Base-by-base conservation (phyloP, 2,329 filamentous ascomycete genomes). In the Arthroderma sp. region DNA sequence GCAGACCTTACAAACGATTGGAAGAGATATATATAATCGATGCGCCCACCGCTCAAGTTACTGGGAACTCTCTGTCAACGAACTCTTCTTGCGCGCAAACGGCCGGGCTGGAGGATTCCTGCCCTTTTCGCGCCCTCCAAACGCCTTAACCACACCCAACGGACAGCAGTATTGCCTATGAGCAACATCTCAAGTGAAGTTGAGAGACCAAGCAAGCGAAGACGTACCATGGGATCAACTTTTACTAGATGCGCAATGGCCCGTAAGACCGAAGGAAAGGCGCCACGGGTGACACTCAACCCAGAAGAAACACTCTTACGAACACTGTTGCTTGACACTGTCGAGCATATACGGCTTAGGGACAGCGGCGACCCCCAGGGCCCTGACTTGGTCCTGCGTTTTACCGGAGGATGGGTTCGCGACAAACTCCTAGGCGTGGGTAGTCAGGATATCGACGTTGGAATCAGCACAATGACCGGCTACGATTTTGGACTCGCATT, bases 301-400 rank as follows among this genome's bases (percentile, higher is more conserved):
- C 74, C 81, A 4, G 79, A 82, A 57, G 91, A 97, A 71, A 73
- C 78, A 41, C 85, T 84, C 62, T 78, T 96, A 39, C 84, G 85
- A 60, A 72, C 75, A n/a, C 79, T 96, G 11, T 79, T 97, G 19
- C 77, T 96, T 17, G 88, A 94, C 67, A 87, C 90, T n/a, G 88
- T 87, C 23, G 71, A 78, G 9, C 85, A 83, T 65, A 83, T 90
- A n/a, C 61, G 63, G 15, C 61, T 70, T 8, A 62, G 63, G 17
- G 55, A 58, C 5, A 53, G 62, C 60, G 80, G 87, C 41, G 65
- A 72, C 2, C 63, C 61, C 1, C 57, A 63, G 52, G 60, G 31
- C 21, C 31, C 49, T 4, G 62, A 66, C 8, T 71, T 74, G 2
- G 68, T 74, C 9, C 63, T 78, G 21, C 69, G 76, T 8, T 77